Evolutionary conservation across 192 early-diverging fungal species (phyloP).

Genomic region (Geosiphon pyriformis): DNA sequence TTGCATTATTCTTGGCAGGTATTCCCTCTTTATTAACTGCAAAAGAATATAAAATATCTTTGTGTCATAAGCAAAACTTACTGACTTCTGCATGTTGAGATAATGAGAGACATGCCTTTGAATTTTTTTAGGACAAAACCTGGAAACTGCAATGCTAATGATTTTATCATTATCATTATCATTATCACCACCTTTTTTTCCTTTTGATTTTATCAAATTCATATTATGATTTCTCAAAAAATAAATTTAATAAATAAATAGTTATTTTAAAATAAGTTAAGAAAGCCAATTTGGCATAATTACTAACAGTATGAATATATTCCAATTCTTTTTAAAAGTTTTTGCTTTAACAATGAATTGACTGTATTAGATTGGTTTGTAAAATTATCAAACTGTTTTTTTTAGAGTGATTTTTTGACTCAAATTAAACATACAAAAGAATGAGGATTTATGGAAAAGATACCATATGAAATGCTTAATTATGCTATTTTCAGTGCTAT

Average conservation of each 20-base stretch:
- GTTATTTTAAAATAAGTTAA: no score
- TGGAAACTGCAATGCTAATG: neutral
- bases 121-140: neutral
- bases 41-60: conserved; percentile 8
- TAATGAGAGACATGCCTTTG: neutral
- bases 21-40: conserved; percentile 13
- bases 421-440: conserved; percentile 6
- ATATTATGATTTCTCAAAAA: no score
- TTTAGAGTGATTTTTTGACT: conserved; percentile 2
- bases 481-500: neutral
- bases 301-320: conserved; percentile 17
- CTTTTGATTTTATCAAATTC: no score
- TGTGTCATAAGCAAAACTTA: conserved; percentile 8
- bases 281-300: neutral
- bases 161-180: neutral
- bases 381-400: neutral
- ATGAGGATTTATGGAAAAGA: conserved; percentile 4
- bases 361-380: conserved; percentile 5
- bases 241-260: no score
- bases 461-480: neutral
- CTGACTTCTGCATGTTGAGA: conserved; percentile 7
- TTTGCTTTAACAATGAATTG: conserved; percentile 10
- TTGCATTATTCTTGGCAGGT: neutral
- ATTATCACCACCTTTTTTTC: neutral
- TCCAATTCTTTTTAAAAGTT: conserved; percentile 11